Conservation (phyloP, 2,329 filamentous ascomycete genomes). For the Thermoascus crustaceus region DNA sequence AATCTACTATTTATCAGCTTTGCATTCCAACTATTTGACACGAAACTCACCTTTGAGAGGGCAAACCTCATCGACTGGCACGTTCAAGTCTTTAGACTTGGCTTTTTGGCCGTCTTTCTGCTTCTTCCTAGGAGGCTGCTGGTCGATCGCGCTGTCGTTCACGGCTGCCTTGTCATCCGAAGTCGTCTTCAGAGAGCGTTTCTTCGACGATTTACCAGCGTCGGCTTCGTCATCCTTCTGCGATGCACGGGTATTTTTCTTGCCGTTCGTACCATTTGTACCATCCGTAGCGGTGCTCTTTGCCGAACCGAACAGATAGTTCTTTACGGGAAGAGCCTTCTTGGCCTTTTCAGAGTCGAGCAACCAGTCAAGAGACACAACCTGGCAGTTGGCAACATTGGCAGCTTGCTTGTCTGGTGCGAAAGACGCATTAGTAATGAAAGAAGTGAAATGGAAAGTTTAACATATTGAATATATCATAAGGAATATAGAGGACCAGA, state of each 20-base stretch:
- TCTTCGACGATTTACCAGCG: constrained; percentile 18
- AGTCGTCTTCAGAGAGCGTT: constrained; percentile 15
- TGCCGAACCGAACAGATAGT: constrained; percentile 24
- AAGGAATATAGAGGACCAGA: neutral
- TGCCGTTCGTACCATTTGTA: constrained; percentile 4
- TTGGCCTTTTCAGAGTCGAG: constrained; percentile 44
- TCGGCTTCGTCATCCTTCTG: constrained; percentile 17
- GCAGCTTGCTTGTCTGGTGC: constrained; percentile 33
- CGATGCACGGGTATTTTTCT: constrained; percentile 22
- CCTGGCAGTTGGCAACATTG: constrained; percentile 37
- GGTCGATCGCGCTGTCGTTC: constrained; percentile 15
- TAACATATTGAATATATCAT: neutral
- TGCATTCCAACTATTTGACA: neutral
- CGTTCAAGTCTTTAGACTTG: constrained; percentile 33
- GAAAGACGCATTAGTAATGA: constrained; percentile 4
- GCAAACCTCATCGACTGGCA: constrained; percentile 43
- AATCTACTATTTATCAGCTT: constrained; percentile 6
- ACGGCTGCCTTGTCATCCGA: constrained; percentile 12
- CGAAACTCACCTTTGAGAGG: constrained; percentile 16
- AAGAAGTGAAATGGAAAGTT: constrained; percentile 1
- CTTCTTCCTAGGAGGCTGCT: constrained; percentile 26
- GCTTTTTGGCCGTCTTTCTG: constrained; percentile 40
- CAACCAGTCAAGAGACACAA: constrained; percentile 53
- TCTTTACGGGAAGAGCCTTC: constrained; percentile 32
- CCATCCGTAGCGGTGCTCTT: constrained; percentile 6